These are phyloP conservation scores for Alternaria metachromatica DNA, from an alignment of 2,329 filamentous ascomycete genomes.

Conservation along the genomic window DNA sequence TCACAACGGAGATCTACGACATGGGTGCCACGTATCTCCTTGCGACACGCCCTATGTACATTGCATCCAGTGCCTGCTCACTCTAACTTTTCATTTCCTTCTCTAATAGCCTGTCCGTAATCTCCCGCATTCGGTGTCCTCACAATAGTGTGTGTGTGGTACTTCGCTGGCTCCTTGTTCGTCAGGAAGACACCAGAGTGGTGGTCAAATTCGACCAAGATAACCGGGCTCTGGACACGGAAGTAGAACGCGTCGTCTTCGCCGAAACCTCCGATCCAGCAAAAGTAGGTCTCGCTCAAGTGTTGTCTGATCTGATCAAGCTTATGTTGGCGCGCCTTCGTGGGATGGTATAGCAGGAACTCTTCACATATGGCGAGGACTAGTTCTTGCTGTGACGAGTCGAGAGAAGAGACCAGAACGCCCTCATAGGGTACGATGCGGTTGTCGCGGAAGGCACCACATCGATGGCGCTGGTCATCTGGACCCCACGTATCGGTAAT, in stretches of 20 bases:
- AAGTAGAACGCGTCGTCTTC: slow-evolving; percentile 78
- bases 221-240: slow-evolving; percentile 76
- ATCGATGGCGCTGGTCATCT: slow-evolving; percentile 79
- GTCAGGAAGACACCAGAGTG: slow-evolving; percentile 79
- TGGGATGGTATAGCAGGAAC: slow-evolving; percentile 73
- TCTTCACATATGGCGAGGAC: slow-evolving; percentile 67
- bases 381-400: slow-evolving; percentile 57
- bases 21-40: background rate
- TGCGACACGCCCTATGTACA: background rate
- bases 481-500: slow-evolving; percentile 73
- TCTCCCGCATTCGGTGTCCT: slow-evolving; percentile 77
- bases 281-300: slow-evolving; percentile 77
- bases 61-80: background rate
- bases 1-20: background rate
- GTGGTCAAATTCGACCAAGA: slow-evolving; percentile 79
- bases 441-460: slow-evolving; percentile 81
- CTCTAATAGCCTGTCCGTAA: slow-evolving; percentile 67
- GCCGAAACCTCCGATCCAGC: slow-evolving; percentile 75
- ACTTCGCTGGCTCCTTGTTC: slow-evolving; percentile 76
- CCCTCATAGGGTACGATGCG: slow-evolving; percentile 76
- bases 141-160: slow-evolving; percentile 78
- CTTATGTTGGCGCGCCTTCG: slow-evolving; percentile 60
- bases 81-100: slow-evolving; percentile 22
- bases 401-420: slow-evolving; percentile 61
- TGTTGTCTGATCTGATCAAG: slow-evolving; percentile 62